Conservation (phyloP, 1,139 yeast genomes). For the Debaryomycetaceae sp. region DNA sequence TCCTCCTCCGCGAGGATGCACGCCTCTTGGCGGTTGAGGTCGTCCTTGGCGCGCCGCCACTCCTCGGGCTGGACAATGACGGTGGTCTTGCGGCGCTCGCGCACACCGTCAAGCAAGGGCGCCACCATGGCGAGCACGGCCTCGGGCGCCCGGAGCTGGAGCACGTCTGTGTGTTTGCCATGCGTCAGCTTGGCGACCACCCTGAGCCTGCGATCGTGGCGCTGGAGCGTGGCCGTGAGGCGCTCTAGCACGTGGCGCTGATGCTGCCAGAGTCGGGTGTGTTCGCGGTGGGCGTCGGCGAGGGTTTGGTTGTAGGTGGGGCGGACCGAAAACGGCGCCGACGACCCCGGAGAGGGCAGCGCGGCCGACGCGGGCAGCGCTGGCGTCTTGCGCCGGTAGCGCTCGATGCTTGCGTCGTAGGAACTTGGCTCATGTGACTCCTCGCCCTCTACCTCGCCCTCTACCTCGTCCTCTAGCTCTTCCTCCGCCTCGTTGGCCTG, state of each 20-base stretch:
- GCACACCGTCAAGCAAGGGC: constrained; percentile 13
- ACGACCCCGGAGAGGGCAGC: background rate
- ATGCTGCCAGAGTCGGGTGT: constrained; percentile 22
- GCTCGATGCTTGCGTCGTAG: constrained; percentile 8
- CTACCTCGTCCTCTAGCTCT: background rate
- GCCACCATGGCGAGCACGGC: background rate
- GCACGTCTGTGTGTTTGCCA: constrained; percentile 29
- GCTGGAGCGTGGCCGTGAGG: constrained; percentile 17
- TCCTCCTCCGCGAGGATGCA: constrained; percentile 40
- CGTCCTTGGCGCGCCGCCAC: constrained; percentile 30
- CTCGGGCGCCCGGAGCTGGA: constrained; percentile 15
- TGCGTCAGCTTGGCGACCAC: constrained; percentile 25
- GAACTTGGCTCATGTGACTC: no score
- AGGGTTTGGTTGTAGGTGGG: constrained; percentile 26
- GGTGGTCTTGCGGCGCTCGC: constrained; percentile 27
- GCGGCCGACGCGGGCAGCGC: constrained; percentile 1
- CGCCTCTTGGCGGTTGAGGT: constrained; percentile 21
- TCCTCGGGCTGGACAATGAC: constrained; percentile 27
- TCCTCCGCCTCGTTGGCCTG: background rate
- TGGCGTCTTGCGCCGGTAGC: constrained; percentile 3
- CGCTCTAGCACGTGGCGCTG: constrained; percentile 20
- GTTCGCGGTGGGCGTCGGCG: constrained; percentile 25
- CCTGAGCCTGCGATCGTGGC: constrained; percentile 27
- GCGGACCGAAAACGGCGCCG: constrained; percentile 22
- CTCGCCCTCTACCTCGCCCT: no score